Evolutionary conservation across 1,284 basidiomycete species (phyloP).

Genomic region (Erythrobasidium hasegawianum): DNA sequence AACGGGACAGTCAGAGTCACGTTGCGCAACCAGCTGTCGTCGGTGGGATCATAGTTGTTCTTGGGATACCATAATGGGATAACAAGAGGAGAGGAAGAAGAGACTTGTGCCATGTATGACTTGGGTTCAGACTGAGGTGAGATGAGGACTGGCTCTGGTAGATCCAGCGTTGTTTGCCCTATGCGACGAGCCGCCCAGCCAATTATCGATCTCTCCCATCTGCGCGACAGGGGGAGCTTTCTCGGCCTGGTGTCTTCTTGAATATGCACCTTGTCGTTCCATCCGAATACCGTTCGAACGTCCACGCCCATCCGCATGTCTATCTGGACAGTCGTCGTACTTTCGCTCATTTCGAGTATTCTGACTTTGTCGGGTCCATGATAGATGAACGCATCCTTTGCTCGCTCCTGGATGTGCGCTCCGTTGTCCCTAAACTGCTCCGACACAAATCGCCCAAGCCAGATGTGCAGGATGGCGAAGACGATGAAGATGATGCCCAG

Average conservation of each 20-base stretch:
- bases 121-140: background rate
- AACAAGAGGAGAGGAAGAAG: conserved; percentile 33
- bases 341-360: conserved; percentile 20
- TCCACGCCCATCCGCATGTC: conserved; percentile 40
- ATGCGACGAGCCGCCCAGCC: conserved; percentile 36
- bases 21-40: conserved; percentile 23
- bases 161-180: conserved; percentile 30
- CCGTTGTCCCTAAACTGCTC: conserved; percentile 37
- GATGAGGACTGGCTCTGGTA: conserved; percentile 32
- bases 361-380: conserved; percentile 38
- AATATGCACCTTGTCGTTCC: conserved; percentile 35
- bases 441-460: conserved; percentile 42
- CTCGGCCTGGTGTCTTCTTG: background rate
- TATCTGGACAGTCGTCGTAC: conserved; percentile 31
- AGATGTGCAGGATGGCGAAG: conserved; percentile 38
- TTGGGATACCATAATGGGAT: conserved; percentile 36
- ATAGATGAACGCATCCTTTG: conserved; percentile 36
- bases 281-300: conserved; percentile 38
- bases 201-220: conserved; percentile 35
- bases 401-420: conserved; percentile 33
- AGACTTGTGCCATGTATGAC: conserved; percentile 6
- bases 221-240: conserved; percentile 6
- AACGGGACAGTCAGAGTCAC: conserved; percentile 39
- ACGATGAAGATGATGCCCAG: conserved; percentile 32
- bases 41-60: conserved; percentile 30